Evolutionary conservation across 805 yeast genomes (phyloP), one percentile per base, ranked within the genome.

Genomic region (Ogataea henricii): DNA sequence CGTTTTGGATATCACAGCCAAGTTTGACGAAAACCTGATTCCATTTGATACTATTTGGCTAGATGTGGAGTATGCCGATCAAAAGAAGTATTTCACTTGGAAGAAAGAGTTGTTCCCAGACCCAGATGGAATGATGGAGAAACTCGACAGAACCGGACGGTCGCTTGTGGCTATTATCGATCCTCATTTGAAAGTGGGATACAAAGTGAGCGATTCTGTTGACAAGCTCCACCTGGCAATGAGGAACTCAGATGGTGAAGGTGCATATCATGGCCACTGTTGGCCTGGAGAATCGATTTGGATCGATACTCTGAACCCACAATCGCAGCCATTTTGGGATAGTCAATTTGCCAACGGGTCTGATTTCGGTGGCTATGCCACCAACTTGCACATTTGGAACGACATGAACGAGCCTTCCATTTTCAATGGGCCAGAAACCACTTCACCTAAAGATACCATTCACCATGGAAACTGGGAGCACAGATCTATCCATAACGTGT

Each of bases 351-450:
- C 62, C 20, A 72, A 74, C 47, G 81, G 83, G 8, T 52, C 69
- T 4, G 60, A 66, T 1, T 72, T 77, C 44, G 71, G 74, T 45
- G 79, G 78, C 1, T 58, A 69, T 37, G 77, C 85, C 8, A 71
- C 77, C 12, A 94, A 94, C 60, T 66, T 89, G 40, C 85, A 85
- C 59, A 70, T 94, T 16, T 94, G 99, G 99, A 94, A 92, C 66
- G 99, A 94, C 65, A 94, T 94, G 99, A 89, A 87, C 67, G 99
- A 94, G 68, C 97, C 98, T 1, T 89, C 97, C 0, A 85, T 94
- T 4, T 94, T 94, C 64, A 81, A 85, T 56, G 99, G 98, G 2
- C 96, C 98, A 1, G 99, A 94, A 65, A 89, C 97, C 0, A 72
- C 95, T 0, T 82, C 94, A 17, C 96, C 95, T 27, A 86, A 86